Percentiles rank a stretch among this genome's conserved stretches.
Conservation (phyloP, 257 asterid genomes). For the Euphrasia confusa region DNA sequence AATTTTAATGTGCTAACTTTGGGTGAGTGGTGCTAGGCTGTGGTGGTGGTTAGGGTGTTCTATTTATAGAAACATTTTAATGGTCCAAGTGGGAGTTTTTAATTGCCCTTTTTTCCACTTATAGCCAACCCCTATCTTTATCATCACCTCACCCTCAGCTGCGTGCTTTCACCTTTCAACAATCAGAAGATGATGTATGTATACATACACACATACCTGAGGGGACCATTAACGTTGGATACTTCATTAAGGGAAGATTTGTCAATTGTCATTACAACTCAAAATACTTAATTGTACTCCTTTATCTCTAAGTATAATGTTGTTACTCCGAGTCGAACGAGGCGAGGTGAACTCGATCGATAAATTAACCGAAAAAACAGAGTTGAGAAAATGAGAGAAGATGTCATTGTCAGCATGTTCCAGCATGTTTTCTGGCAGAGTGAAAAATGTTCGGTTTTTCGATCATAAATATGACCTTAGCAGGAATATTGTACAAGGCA, state of each 20-base stretch:
- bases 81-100: conserved; percentile 32
- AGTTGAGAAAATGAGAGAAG: too few relatives aligned
- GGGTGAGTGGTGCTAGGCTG: conserved; percentile 23
- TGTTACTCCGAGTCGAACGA: too few relatives aligned
- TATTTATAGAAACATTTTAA: conserved; percentile 31
- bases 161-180: conserved; percentile 39
- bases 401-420: conserved; percentile 2
- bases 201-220: neutral
- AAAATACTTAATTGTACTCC: too few relatives aligned
- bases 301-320: too few relatives aligned
- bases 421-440: neutral
- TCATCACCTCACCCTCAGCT: conserved; percentile 12
- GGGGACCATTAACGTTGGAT: conserved; percentile 29
- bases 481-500: conserved; percentile 16
- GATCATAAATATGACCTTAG: neutral
- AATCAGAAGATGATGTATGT: conserved; percentile 5
- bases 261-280: too few relatives aligned
- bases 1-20: neutral
- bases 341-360: too few relatives aligned
- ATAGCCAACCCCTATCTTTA: conserved; percentile 33
- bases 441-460: neutral
- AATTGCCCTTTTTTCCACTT: conserved; percentile 41
- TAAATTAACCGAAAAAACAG: too few relatives aligned
- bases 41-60: conserved; percentile 45
- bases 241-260: too few relatives aligned